A percentile compares a stretch with the other conserved stretches of the same genome.
Conservation (phyloP, 2,329 filamentous ascomycete genomes). For the Cercospora berteroae region DNA sequence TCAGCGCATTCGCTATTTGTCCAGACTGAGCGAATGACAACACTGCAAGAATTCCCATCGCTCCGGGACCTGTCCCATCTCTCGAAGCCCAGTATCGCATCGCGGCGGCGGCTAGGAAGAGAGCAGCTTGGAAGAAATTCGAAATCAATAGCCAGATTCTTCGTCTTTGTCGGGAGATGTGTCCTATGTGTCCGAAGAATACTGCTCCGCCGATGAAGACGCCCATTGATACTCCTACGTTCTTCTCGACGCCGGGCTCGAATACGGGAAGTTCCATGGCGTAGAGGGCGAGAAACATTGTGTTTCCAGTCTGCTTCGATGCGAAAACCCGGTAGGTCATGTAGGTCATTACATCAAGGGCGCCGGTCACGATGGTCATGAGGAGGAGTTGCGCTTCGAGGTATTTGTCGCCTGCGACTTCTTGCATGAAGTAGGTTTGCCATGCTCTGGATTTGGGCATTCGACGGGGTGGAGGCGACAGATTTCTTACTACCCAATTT, state of each 20-base stretch:
- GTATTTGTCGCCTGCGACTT: conserved; percentile 28
- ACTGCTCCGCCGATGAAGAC: conserved; percentile 30
- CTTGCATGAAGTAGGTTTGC: conserved; percentile 31
- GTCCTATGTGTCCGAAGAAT: conserved; percentile 32
- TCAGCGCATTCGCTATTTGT: conserved; percentile 31
- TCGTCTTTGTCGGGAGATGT: conserved; percentile 26
- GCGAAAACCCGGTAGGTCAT: conserved; percentile 32
- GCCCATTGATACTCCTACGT: conserved; percentile 28
- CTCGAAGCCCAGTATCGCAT: conserved; percentile 25
- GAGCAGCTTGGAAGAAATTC: conserved; percentile 27
- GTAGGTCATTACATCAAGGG: conserved; percentile 34
- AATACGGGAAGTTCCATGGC: conserved; percentile 21
- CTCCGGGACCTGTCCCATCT: conserved; percentile 15
- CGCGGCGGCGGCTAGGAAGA: conserved; percentile 30
- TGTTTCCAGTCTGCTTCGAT: conserved; percentile 41
- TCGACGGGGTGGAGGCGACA: not conserved
- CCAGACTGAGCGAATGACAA: conserved; percentile 27
- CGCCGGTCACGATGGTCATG: conserved; percentile 32
- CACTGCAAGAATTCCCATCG: conserved; percentile 26
- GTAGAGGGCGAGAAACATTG: conserved; percentile 27
- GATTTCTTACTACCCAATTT: not conserved
- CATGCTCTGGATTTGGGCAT: conserved; percentile 21
- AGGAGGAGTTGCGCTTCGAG: conserved; percentile 32
- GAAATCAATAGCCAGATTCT: conserved; percentile 31
- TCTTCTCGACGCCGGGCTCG: conserved; percentile 21